A percentile compares a stretch with the other conserved stretches of the same genome.
phyloP scores from a whole-genome alignment of 2,329 filamentous ascomycete species.

The Didymella keratinophila region DNA sequence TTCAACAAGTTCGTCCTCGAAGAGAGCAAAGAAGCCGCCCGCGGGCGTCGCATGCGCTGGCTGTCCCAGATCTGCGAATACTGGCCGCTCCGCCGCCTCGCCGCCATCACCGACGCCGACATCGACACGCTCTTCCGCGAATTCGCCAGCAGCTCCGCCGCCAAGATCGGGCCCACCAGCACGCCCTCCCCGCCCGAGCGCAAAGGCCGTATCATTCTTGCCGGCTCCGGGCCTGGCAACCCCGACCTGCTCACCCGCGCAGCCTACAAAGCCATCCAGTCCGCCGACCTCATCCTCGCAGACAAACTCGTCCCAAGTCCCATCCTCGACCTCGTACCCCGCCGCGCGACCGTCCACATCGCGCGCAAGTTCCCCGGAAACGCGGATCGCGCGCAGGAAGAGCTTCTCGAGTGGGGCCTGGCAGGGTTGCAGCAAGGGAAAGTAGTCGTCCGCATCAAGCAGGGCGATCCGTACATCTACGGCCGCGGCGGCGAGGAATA shows the following conservation, averaged over 20 bases:
- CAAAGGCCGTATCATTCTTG: slow-evolving; percentile 79
- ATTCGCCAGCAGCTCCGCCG: slow-evolving; percentile 62
- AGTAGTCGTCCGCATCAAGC: slow-evolving; percentile 88
- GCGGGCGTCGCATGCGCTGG: slow-evolving; percentile 88
- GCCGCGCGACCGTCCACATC: slow-evolving; percentile 87
- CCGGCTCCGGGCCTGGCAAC: slow-evolving; percentile 91
- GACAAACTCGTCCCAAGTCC: slow-evolving; percentile 86
- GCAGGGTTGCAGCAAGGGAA: slow-evolving; percentile 73
- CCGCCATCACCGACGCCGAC: slow-evolving; percentile 79
- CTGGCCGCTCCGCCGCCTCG: slow-evolving; percentile 87
- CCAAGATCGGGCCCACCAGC: slow-evolving; percentile 35
- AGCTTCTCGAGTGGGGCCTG: slow-evolving; percentile 81
- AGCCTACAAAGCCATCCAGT: slow-evolving; percentile 76
- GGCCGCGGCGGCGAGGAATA: slow-evolving; percentile 94
- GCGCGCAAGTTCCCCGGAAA: slow-evolving; percentile 98
- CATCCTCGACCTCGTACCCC: slow-evolving; percentile 88
- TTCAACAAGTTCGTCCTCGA: slow-evolving; percentile 86
- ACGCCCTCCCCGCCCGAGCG: slow-evolving; percentile 25
- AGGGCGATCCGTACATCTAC: slow-evolving; percentile 96
- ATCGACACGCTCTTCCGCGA: slow-evolving; percentile 78
- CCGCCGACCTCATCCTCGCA: slow-evolving; percentile 80
- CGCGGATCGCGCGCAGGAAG: slow-evolving; percentile 89
- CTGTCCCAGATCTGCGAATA: slow-evolving; percentile 97
- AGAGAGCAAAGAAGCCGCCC: slow-evolving; percentile 75
- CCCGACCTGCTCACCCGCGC: slow-evolving; percentile 88